Conservation (phyloP, 208 protist genomes). For the Strigomonas culicis region DNA sequence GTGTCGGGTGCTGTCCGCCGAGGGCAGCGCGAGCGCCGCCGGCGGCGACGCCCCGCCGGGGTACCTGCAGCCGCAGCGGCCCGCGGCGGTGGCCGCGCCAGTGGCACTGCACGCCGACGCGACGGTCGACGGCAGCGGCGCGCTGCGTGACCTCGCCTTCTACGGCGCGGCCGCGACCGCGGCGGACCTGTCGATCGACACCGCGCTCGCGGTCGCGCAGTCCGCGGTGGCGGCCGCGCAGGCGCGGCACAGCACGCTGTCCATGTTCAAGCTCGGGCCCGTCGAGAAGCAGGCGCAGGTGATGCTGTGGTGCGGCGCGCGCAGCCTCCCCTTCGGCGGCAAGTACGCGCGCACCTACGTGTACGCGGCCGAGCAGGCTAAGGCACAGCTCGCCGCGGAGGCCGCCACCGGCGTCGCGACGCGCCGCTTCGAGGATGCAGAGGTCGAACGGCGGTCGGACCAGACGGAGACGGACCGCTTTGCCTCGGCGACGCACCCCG, state of each 20-base stretch:
- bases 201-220: conserved; percentile 47
- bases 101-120: conserved; percentile 37
- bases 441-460: conserved; percentile 50
- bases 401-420: conserved; percentile 33
- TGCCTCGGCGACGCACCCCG: conserved; percentile 79
- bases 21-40: conserved; percentile 26
- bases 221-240: conserved; percentile 57
- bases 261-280: conserved; percentile 48
- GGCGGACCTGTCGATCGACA: conserved; percentile 41
- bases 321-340: conserved; percentile 65
- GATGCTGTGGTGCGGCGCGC: conserved; percentile 59
- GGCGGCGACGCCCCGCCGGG: conserved; percentile 15
- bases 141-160: conserved; percentile 14
- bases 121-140: conserved; percentile 71
- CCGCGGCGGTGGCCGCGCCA: background rate
- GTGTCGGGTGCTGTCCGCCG: conserved; percentile 47
- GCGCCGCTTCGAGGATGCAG: conserved; percentile 32
- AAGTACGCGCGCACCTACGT: conserved; percentile 84
- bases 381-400: conserved; percentile 49
- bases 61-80: background rate
- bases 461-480: conserved; percentile 58
- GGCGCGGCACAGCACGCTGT: conserved; percentile 63
- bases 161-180: conserved; percentile 24
- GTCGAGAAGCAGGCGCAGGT: conserved; percentile 70
- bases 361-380: conserved; percentile 78